A percentile compares a stretch with the other conserved stretches of the same genome.
These are phyloP conservation scores for Pyricularia sp. DNA, from an alignment of 2,329 filamentous ascomycete genomes.

Conservation along the genomic window DNA sequence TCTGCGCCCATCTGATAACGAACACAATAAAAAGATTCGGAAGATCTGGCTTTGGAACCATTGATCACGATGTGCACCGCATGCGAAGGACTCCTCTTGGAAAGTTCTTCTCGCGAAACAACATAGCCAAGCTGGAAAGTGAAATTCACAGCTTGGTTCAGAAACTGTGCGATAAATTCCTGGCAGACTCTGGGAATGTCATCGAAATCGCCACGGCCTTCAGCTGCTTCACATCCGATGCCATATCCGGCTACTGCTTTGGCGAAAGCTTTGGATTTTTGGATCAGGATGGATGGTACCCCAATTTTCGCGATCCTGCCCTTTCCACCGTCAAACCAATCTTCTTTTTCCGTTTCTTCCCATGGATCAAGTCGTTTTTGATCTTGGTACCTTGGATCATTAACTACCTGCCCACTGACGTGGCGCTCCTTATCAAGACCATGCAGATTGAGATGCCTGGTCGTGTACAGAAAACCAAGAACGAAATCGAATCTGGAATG, in stretches of 20 bases:
- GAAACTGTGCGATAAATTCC: neutral
- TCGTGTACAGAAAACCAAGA: slow-evolving; percentile 7
- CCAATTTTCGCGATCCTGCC: slow-evolving; percentile 13
- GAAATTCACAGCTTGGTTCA: neutral
- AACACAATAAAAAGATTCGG: neutral
- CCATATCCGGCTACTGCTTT: slow-evolving; percentile 16
- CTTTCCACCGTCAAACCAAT: slow-evolving; percentile 3
- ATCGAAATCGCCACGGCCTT: neutral
- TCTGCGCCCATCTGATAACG: neutral
- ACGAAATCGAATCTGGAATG: slow-evolving; percentile 1
- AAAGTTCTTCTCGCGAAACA: neutral
- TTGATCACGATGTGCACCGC: neutral
- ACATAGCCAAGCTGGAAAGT: neutral
- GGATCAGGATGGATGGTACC: slow-evolving; percentile 16
- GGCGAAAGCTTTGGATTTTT: slow-evolving; percentile 8
- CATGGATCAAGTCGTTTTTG: slow-evolving; percentile 10
- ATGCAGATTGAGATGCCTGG: slow-evolving; percentile 9
- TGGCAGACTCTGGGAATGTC: neutral
- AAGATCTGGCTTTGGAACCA: neutral
- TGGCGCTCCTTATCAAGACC: slow-evolving; percentile 6
- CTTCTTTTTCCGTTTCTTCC: neutral
- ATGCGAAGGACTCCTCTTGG: neutral
- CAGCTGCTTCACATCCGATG: slow-evolving; percentile 9
- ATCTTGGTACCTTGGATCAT: slow-evolving; percentile 15
- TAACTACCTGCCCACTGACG: slow-evolving; percentile 9